phyloP scores from a whole-genome alignment of 768 basidiomycete species.

The Boletus speciosus region DNA sequence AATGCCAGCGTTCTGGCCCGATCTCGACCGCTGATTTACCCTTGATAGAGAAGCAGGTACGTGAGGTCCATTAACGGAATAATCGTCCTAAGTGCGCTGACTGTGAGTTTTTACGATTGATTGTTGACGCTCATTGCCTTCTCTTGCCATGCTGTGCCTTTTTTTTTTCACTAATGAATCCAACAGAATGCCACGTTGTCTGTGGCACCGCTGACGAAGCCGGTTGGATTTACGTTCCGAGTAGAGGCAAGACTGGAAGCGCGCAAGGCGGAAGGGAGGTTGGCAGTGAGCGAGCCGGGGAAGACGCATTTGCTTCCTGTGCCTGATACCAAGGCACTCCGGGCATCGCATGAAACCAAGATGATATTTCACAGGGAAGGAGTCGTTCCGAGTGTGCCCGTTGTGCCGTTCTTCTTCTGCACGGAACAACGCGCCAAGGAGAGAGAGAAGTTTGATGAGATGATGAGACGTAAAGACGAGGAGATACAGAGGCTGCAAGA shows the following conservation, averaged over 20 bases:
- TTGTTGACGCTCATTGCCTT: slow-evolving; percentile 3
- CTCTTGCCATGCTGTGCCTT: slow-evolving; percentile 16
- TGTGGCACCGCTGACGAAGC: slow-evolving; percentile 39
- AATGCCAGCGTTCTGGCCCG: slow-evolving; percentile 13
- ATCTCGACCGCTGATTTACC: slow-evolving; percentile 22
- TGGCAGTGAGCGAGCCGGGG: slow-evolving; percentile 26
- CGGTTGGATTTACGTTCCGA: slow-evolving; percentile 52
- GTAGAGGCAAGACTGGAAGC: slow-evolving; percentile 47
- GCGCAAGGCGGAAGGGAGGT: slow-evolving; percentile 39
- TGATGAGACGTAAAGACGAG: slow-evolving; percentile 52
- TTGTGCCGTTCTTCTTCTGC: slow-evolving; percentile 39
- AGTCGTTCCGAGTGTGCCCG: slow-evolving; percentile 36
- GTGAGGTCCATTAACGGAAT: slow-evolving; percentile 24
- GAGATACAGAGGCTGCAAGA: slow-evolving; percentile 48
- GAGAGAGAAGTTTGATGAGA: slow-evolving; percentile 61
- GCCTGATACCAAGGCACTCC: slow-evolving; percentile 55
- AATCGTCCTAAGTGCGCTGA: slow-evolving; percentile 25
- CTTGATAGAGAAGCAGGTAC: slow-evolving; percentile 30
- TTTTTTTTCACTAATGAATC: slow-evolving; percentile 8
- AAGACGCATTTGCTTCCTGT: slow-evolving; percentile 28
- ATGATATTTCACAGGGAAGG: slow-evolving; percentile 45
- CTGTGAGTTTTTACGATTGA: slow-evolving; percentile 9
- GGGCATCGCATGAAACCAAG: slow-evolving; percentile 41
- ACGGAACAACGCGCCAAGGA: slow-evolving; percentile 60
- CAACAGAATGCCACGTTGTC: slow-evolving; percentile 23